These are phyloP conservation scores for Drechslerella stenobrocha DNA, from an alignment of 2,329 filamentous ascomycete species.

Conservation along the genomic window DNA sequence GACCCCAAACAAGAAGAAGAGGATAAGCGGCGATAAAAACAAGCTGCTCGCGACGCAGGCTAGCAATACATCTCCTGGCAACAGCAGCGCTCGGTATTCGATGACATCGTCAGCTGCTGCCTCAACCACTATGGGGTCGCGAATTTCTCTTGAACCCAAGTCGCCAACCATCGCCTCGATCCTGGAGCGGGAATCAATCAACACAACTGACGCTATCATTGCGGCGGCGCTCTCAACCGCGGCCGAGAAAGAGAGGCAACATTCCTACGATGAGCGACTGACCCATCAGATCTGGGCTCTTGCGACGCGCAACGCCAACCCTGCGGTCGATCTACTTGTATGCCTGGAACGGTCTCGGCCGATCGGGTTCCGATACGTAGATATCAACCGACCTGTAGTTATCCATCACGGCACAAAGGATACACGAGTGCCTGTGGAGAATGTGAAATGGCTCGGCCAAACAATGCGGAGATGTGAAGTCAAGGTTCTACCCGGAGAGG, in stretches of 20 bases:
- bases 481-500: constrained; percentile 83
- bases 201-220: constrained; percentile 55
- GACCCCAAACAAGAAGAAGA: constrained; percentile 56
- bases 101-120: constrained; percentile 47
- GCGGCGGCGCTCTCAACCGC: constrained; percentile 65
- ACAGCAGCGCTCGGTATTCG: constrained; percentile 55
- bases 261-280: constrained; percentile 77
- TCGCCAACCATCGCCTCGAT: constrained; percentile 51
- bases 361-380: constrained; percentile 95
- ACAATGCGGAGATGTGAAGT: constrained; percentile 94
- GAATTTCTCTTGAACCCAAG: constrained; percentile 45
- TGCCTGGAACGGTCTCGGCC: constrained; percentile 87
- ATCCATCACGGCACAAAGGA: constrained; percentile 94
- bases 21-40: constrained; percentile 62
- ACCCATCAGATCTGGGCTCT: constrained; percentile 94
- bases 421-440: constrained; percentile 88
- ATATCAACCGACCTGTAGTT: constrained; percentile 86
- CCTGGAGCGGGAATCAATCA: constrained; percentile 51
- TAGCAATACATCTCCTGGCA: constrained; percentile 55
- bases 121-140: constrained; percentile 30
- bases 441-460: constrained; percentile 90
- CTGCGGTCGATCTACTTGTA: constrained; percentile 86
- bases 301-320: constrained; percentile 87
- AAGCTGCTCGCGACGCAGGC: constrained; percentile 59
- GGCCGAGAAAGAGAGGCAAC: constrained; percentile 71